phyloP scores from a whole-genome alignment of 2,329 filamentous ascomycete genomes.

The Madurella mycetomatis region DNA sequence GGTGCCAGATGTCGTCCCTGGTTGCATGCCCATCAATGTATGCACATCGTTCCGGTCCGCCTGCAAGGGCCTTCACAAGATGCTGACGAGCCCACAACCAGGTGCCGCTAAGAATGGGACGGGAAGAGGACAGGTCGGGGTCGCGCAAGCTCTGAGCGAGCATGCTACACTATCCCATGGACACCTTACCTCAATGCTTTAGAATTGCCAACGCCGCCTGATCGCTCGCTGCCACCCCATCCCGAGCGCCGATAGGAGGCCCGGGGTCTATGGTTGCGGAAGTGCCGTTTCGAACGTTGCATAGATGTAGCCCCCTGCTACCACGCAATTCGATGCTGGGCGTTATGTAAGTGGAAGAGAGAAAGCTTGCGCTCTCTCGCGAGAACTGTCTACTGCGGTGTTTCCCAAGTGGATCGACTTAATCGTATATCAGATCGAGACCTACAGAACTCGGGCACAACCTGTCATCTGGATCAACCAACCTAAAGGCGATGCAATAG shows the following conservation, averaged over 20 bases:
- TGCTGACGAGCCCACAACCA: background rate
- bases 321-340: background rate
- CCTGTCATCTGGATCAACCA: no score
- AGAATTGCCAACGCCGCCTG: no score
- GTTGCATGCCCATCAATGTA: constrained; percentile 12
- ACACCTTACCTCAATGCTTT: background rate
- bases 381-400: no score
- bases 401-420: no score
- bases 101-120: background rate
- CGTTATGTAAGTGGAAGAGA: background rate
- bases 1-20: constrained; percentile 12
- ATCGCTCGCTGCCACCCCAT: no score
- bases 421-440: no score
- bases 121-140: background rate
- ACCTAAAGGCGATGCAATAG: no score
- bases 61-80: constrained; percentile 13
- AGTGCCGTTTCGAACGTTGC: background rate
- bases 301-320: background rate
- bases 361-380: background rate
- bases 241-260: background rate
- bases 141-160: background rate
- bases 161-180: background rate
- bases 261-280: background rate
- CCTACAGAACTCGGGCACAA: no score
- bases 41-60: constrained; percentile 12